Conservation (phyloP, 2,329 filamentous ascomycete genomes). For the Diaporthe velutina region DNA sequence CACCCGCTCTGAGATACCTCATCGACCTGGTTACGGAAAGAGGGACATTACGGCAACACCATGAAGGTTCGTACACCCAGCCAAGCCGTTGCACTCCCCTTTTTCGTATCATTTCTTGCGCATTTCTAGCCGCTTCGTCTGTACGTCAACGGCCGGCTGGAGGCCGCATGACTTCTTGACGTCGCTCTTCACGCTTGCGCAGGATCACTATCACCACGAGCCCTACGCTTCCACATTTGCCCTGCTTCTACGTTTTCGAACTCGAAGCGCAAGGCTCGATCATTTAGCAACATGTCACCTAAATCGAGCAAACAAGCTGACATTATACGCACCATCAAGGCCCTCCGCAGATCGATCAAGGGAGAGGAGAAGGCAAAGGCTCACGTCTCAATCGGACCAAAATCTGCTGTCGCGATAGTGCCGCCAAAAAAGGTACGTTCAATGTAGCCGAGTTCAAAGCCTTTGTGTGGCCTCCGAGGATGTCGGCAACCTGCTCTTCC, state of each 20-base stretch:
- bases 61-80: slow-evolving; percentile 37
- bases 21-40: slow-evolving; percentile 12
- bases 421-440: slow-evolving; percentile 88
- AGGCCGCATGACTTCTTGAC: not conserved
- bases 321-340: slow-evolving; percentile 67
- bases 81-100: not conserved
- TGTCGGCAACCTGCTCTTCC: slow-evolving; percentile 9
- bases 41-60: slow-evolving; percentile 33
- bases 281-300: slow-evolving; percentile 2
- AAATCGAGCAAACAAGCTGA: slow-evolving; percentile 51
- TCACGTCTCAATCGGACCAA: slow-evolving; percentile 83
- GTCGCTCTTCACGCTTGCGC: not conserved
- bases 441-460: not conserved
- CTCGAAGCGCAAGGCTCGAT: not conserved
- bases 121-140: not conserved
- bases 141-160: not conserved
- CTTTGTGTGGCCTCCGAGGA: not conserved
- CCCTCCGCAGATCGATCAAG: slow-evolving; percentile 89
- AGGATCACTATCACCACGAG: not conserved
- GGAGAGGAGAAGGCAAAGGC: slow-evolving; percentile 81
- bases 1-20: slow-evolving; percentile 22
- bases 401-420: slow-evolving; percentile 88
- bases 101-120: not conserved
- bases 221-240: not conserved
- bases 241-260: slow-evolving; percentile 35